Base-by-base conservation (phyloP, 805 yeast species). In the Clavispora asparagi region DNA sequence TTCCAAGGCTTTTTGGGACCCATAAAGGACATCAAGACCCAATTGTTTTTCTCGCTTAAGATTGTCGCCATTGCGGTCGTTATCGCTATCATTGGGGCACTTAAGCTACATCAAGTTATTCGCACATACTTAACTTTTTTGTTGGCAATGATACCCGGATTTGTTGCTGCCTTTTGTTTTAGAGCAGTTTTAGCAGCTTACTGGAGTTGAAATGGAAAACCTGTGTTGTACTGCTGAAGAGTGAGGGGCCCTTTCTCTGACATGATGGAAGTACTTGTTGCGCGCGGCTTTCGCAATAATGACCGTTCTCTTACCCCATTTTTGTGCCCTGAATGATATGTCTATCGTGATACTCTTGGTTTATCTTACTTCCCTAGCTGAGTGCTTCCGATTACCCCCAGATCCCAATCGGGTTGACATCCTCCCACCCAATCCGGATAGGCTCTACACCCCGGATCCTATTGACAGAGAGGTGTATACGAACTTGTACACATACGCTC, bases 401-500 rank as follows among this genome's bases (percentile, higher is more conserved):
- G 38, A 35, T 12, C 5, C 38, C 10, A 14, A 5, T 10, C 38
- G 26, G 12, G 6, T 23, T 14, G 28, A 23, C 13, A 11, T 17
- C 23, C 6, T 10, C 9, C 37, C 35, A 14, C 19, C 37, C 25
- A 13, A n/a, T 7, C 10, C 8, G 6, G 17, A n/a, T 1, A 11
- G 4, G 13, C 2, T 16, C 8, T 39, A 14, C 33, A 19, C 39
- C 14, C 58, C 60, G 6, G 29, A 47, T 23, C 61, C 59, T 11
- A 49, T 66, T 3, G 63, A 63, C 39, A 14, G 42, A 2, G 57
- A 52, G 7, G 51, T 64, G 12, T 67, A 63, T 45, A 39, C 53
- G n/a, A 60, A 62, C 41, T 55, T 70, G 42, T 64, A 55, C 57
- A 64, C 68, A 8, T 67, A 65, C 43, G 73, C 77, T 5, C 74